Percentiles rank a stretch among this genome's conserved stretches.
Conservation (phyloP, 805 yeast genomes). For the Wickerhamomyces rabaulensis region DNA sequence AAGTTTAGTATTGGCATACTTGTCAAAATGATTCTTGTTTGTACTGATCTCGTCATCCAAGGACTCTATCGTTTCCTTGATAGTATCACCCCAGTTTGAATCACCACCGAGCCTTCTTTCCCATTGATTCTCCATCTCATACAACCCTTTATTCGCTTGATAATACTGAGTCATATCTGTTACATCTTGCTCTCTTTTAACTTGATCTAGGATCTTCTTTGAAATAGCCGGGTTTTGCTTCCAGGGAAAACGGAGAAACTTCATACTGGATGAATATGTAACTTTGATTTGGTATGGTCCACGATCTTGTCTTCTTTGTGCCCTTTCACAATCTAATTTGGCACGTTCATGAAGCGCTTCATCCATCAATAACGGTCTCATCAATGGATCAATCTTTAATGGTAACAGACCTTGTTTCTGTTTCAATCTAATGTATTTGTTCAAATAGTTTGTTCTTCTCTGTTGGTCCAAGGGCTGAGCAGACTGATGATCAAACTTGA, state of each 20-base stretch:
- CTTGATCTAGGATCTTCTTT: constrained; percentile 10
- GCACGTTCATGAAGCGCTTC: constrained; percentile 20
- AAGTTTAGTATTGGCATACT: constrained; percentile 14
- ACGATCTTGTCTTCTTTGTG: not conserved
- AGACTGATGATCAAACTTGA: constrained; percentile 16
- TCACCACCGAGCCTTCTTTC: constrained; percentile 3
- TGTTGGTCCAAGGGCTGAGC: constrained; percentile 15
- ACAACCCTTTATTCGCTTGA: constrained; percentile 9
- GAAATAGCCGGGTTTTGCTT: constrained; percentile 12
- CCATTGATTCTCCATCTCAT: constrained; percentile 14
- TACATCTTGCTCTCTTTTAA: constrained; percentile 9
- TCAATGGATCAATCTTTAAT: constrained; percentile 11
- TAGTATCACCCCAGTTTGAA: constrained; percentile 24
- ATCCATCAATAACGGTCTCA: constrained; percentile 12
- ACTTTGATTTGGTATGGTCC: constrained; percentile 20
- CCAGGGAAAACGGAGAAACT: constrained; percentile 19
- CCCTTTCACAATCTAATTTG: constrained; percentile 5
- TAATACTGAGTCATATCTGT: constrained; percentile 8
- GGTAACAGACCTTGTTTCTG: constrained; percentile 15
- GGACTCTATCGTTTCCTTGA: constrained; percentile 13
- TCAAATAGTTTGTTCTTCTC: constrained; percentile 10
- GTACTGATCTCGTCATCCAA: constrained; percentile 6
- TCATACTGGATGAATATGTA: constrained; percentile 6
- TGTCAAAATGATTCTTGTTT: constrained; percentile 11
- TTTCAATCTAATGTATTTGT: constrained; percentile 8